A percentile compares a stretch with the other conserved stretches of the same genome.
phyloP scores from a whole-genome alignment of 768 basidiomycete genomes.

The Mrakia hoshinonis region DNA sequence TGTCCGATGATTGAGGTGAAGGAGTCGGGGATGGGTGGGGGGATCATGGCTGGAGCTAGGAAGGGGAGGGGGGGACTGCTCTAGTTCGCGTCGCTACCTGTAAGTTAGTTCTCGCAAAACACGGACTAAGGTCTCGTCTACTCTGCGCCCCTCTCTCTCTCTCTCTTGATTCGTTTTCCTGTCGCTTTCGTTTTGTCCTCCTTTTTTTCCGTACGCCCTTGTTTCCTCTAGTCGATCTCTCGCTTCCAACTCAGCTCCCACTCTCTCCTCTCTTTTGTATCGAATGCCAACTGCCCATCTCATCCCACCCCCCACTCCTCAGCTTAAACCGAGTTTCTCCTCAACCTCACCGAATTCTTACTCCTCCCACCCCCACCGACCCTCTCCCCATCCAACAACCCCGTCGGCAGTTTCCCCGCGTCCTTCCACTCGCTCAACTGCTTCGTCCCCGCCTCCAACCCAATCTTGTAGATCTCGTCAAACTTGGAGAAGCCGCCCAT shows the following conservation, averaged over 20 bases:
- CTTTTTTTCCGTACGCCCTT: too few relatives aligned
- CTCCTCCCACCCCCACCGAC: conserved; percentile 3
- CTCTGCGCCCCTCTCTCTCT: neutral
- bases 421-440: conserved; percentile 69
- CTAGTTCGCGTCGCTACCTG: neutral
- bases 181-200: neutral
- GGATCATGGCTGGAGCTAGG: neutral
- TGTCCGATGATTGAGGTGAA: neutral
- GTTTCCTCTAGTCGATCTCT: too few relatives aligned
- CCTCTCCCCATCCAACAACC: conserved; percentile 9
- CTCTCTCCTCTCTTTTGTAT: too few relatives aligned
- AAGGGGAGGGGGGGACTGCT: neutral
- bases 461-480: conserved; percentile 75
- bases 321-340: conserved; percentile 22
- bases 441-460: conserved; percentile 62
- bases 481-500: conserved; percentile 41
- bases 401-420: conserved; percentile 50
- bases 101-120: neutral
- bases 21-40: neutral
- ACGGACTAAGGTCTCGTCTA: neutral
- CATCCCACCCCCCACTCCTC: neutral
- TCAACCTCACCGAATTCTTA: conserved; percentile 19
- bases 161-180: neutral
- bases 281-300: neutral
- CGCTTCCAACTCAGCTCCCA: too few relatives aligned